Percentiles rank a stretch among this genome's conserved stretches.
Conservation (phyloP, 805 yeast genomes). For the Priceomyces melissophilus region DNA sequence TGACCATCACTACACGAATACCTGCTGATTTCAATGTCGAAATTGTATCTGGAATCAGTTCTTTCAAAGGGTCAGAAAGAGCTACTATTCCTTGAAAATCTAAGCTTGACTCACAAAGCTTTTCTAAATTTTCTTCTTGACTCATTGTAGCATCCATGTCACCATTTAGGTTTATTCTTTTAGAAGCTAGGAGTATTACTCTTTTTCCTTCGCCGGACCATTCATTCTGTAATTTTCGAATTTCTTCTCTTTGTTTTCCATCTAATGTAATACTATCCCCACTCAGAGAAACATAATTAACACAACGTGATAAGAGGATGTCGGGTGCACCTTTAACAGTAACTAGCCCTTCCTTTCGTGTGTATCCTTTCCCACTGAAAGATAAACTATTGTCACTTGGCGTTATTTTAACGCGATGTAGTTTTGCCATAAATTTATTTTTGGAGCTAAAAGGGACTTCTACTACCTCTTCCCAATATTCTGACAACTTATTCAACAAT, state of each 20-base stretch:
- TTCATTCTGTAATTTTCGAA: conserved; percentile 21
- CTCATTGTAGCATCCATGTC: conserved; percentile 8
- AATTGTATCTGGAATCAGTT: conserved; percentile 30
- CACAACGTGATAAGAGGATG: conserved; percentile 31
- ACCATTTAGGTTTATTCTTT: conserved; percentile 14
- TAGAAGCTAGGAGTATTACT: conserved; percentile 28
- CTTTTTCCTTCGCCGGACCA: conserved; percentile 39
- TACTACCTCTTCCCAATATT: conserved; percentile 19
- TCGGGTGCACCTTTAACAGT: conserved; percentile 49
- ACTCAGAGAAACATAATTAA: conserved; percentile 10
- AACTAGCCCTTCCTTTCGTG: conserved; percentile 15
- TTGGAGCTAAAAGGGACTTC: conserved; percentile 45
- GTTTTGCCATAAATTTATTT: conserved; percentile 41
- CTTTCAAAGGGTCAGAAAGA: conserved; percentile 43
- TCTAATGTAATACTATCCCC: conserved; percentile 16
- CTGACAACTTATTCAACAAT: conserved; percentile 10
- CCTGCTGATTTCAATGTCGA: conserved; percentile 35
- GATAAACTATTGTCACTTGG: no score
- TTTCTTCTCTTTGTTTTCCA: conserved; percentile 12
- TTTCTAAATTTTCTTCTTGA: no score
- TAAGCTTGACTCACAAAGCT: conserved; percentile 10
- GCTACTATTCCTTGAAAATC: conserved; percentile 37
- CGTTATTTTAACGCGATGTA: no score
- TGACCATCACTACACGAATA: conserved; percentile 40
- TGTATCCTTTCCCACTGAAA: conserved; percentile 11